These are phyloP conservation scores for Thraustochytrium sp. DNA, from an alignment of 352 stramenopile species.

Conservation along the genomic window DNA sequence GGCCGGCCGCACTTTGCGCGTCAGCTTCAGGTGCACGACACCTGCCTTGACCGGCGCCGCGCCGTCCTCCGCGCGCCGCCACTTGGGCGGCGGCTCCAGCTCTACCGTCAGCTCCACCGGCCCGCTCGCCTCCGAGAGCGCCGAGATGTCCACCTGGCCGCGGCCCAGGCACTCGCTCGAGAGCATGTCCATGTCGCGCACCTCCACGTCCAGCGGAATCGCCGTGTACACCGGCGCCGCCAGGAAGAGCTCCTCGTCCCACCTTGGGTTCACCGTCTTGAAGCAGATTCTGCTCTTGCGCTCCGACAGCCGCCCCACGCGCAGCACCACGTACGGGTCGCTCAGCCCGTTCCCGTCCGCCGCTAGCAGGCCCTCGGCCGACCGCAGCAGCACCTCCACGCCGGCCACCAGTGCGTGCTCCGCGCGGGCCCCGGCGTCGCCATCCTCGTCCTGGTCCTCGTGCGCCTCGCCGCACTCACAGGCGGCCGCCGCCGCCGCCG, in stretches of 20 bases:
- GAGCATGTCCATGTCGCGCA: conserved; percentile 1
- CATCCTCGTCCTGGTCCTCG: not conserved
- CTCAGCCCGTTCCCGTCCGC: not conserved
- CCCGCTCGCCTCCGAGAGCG: not conserved
- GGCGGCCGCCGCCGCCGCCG: too few relatives aligned
- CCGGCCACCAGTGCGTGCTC: not conserved
- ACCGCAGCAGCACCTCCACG: not conserved
- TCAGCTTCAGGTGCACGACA: not conserved
- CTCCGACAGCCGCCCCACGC: not conserved
- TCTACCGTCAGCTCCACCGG: not conserved
- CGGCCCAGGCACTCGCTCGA: not conserved
- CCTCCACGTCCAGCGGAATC: not conserved
- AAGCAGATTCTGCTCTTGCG: not conserved
- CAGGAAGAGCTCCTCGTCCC: conserved; percentile 14
- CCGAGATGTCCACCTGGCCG: not conserved
- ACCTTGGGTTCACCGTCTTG: conserved; percentile 22
- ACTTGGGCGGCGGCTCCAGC: not conserved
- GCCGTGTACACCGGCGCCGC: not conserved
- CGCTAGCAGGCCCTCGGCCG: not conserved
- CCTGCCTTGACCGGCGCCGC: not conserved
- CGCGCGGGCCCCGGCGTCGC: not conserved
- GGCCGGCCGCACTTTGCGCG: not conserved
- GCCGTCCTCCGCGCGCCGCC: not conserved
- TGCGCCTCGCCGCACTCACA: too few relatives aligned
- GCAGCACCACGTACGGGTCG: conserved; percentile 38